Base-by-base conservation (phyloP, 768 basidiomycete species). In the Filobasidium wieringae region DNA sequence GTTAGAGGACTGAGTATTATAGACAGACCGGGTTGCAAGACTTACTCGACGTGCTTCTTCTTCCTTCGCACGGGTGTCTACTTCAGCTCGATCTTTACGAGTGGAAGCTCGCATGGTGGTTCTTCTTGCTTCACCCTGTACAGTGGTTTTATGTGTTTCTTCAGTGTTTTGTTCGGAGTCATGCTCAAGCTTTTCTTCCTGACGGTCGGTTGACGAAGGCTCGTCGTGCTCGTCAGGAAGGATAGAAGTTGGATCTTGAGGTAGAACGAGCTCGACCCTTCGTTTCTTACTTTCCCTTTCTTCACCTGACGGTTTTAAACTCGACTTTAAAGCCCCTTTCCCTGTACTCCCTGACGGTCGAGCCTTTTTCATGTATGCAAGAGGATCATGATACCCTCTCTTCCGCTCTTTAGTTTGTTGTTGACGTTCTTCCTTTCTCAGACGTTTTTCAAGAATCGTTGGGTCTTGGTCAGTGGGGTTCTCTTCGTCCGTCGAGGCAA, bases 401-500 rank as follows among this genome's bases (percentile, higher is more conserved):
- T 34, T 45, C 40, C 14, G 31, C 39, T 55, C 47, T 30, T 43
- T 29, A 24, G 24, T 31, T 33, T 29, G 29, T 24, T 14, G 43
- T 33, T n/a, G n/a, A 9, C 50, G 29, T 51, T 51, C 50, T 32
- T 51, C 50, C n/a, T 17, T 34, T 31, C 50, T 7, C 24, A 30
- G 17, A 2, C 50, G 26, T 47, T 47, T 43, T 11, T 40, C 15
- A 26, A 22, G 32, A 29, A 45, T 4, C 7, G 29, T 47, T 24
- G 36, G 30, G 22, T 51, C 69, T 30, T 69, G 69, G 51, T 71
- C 69, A 39, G 62, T 53, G 27, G 66, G 67, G 14, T 64, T 58
- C 43, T 72, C 71, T n/a, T 72, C 71, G 49, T 72, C 71, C 4
- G 71, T 72, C 61, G 70, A 70, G 12, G 68, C 71, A 52, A 71